Conservation (phyloP, 192 early-diverging fungal genomes). For the Funneliformis geosporum region DNA sequence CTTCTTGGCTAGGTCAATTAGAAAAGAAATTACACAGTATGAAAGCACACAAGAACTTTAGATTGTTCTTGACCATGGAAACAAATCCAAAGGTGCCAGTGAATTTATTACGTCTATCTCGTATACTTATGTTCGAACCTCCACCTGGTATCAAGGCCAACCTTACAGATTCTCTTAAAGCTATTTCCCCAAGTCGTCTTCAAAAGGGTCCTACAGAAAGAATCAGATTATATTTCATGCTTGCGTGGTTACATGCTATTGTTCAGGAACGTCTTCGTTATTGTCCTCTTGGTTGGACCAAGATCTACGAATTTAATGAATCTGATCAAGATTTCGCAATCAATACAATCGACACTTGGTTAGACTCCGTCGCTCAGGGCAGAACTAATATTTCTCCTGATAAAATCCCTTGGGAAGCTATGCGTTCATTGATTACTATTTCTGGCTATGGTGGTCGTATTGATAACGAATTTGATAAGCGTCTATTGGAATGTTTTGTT, state of each 20-base stretch:
- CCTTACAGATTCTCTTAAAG: conserved; percentile 76
- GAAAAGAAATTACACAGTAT: conserved; percentile 92
- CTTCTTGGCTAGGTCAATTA: conserved; percentile 89
- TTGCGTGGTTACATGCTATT: conserved; percentile 96
- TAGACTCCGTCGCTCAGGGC: conserved; percentile 77
- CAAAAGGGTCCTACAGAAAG: conserved; percentile 82
- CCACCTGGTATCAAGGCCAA: conserved; percentile 95
- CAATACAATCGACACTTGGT: conserved; percentile 88
- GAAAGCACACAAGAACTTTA: conserved; percentile 82
- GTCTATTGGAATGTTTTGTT: conserved; percentile 84
- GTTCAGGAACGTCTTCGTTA: conserved; percentile 96
- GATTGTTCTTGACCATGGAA: conserved; percentile 98
- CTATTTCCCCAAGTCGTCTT: conserved; percentile 57
- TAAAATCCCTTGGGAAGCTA: conserved; percentile 95
- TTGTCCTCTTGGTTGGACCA: conserved; percentile 96
- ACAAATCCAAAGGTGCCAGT: conserved; percentile 95
- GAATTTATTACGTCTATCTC: conserved; percentile 85
- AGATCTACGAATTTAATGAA: conserved; percentile 98
- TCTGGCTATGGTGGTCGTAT: conserved; percentile 97
- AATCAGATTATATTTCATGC: conserved; percentile 86
- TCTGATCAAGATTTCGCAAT: conserved; percentile 93
- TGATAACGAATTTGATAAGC: conserved; percentile 90
- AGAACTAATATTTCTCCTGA: conserved; percentile 90
- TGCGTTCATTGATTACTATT: conserved; percentile 79
- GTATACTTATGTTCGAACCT: conserved; percentile 95